These are phyloP conservation scores for Mycena chlorophos DNA, from an alignment of 768 basidiomycete genomes.

Conservation along the genomic window DNA sequence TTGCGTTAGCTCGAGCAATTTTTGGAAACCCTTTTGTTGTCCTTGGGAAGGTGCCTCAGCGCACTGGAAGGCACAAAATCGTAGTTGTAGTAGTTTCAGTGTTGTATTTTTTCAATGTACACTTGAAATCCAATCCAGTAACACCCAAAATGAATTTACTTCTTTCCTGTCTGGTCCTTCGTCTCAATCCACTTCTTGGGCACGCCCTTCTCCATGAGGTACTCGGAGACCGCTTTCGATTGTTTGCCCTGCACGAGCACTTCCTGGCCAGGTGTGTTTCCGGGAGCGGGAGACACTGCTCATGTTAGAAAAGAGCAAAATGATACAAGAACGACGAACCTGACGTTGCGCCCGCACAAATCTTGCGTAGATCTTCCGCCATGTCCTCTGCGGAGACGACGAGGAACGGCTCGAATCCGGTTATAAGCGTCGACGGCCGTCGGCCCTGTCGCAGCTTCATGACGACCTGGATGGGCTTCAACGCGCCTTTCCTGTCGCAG, in stretches of 20 bases:
- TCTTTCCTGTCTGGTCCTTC: constrained; percentile 49
- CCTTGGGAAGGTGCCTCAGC: too few species aligned
- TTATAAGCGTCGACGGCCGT: constrained; percentile 74
- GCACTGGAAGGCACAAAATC: too few species aligned
- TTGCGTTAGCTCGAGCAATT: too few species aligned
- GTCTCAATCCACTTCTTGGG: constrained; percentile 81
- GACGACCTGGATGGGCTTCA: constrained; percentile 68
- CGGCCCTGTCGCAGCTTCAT: constrained; percentile 77
- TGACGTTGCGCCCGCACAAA: constrained; percentile 79
- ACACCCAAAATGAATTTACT: constrained; percentile 30
- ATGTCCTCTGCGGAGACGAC: constrained; percentile 66
- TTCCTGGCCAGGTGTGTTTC: constrained; percentile 60
- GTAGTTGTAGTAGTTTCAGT: too few species aligned
- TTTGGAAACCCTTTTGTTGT: too few species aligned
- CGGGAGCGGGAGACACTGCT: constrained; percentile 55
- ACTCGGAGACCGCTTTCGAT: constrained; percentile 59
- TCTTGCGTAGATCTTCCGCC: constrained; percentile 73
- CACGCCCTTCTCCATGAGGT: constrained; percentile 68
- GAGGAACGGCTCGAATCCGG: constrained; percentile 78
- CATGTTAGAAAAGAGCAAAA: constrained; percentile 2
- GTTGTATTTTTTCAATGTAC: too few species aligned
- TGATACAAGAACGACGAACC: constrained; percentile 19
- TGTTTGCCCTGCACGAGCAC: constrained; percentile 89
- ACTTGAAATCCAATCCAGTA: too few species aligned
- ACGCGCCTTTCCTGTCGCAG: constrained; percentile 65